Base-by-base conservation (phyloP, 169 alveolate species). In the Babesia ovata region DNA sequence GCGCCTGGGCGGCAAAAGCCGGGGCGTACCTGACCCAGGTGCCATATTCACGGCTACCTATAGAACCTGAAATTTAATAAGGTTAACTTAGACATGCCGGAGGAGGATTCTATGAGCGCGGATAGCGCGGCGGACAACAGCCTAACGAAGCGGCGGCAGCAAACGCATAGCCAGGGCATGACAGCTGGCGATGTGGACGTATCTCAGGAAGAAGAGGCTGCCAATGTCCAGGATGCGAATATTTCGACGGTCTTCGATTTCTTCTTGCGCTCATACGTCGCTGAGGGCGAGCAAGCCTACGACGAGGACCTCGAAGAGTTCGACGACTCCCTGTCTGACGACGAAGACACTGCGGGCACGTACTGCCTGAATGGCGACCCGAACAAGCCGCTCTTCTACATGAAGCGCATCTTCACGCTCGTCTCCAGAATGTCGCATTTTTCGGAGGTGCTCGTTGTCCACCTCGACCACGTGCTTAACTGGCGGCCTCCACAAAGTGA, bases 191-290 rank as follows among this genome's bases (percentile, higher is more conserved):
- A 79, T 62, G 61, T 72, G 13, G 84, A 54, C 62, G 9, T 74
- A 17, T 42, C 73, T 6, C 61, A 26, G 6, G 79, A 70, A 46
- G 94, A 89, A 39, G 94, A 89, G 45, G 88, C 94, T 33, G 76
- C 92, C 2, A 75, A 86, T 72, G 89, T 89, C 33, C 94, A 89
- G 79, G 94, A 89, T 82, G 85, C 86, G 24, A 89, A 89, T 63
- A 89, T 89, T 65, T 85, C 94, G n/a, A 70, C 86, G 28, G 91
- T 89, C 44, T 89, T 89, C 61, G 94, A 89, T 42, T 71, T 74
- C 48, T 89, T 89, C 76, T 61, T 89, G 73, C 77, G 87, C 39
- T 66, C 92, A 0, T 89, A 71, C 66, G 82, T 78, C 21, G 44
- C 61, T 7, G 69, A 36, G 16, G 53, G 65, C 24, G 63, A 14